Conservation (phyloP, 2,329 filamentous ascomycete species). For the Amauroascus niger region DNA sequence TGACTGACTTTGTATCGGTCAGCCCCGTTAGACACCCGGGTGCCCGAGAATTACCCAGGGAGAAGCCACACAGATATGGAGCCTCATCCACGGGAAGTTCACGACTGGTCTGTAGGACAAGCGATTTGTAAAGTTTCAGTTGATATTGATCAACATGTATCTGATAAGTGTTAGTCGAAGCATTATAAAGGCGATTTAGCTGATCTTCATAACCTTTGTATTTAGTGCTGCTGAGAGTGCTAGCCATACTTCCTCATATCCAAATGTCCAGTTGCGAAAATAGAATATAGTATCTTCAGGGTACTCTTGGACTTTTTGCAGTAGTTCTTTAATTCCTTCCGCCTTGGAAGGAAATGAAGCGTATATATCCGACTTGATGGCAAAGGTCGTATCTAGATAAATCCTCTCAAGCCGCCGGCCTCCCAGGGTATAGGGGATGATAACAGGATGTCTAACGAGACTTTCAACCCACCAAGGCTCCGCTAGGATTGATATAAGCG, state of each 20-base stretch:
- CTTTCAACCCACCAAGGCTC: conserved; percentile 79
- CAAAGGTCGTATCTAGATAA: conserved; percentile 83
- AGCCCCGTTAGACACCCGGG: conserved; percentile 62
- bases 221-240: conserved; percentile 62
- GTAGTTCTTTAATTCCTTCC: conserved; percentile 63
- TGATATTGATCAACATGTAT: conserved; percentile 82
- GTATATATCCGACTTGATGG: conserved; percentile 42
- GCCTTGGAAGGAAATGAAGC: conserved; percentile 54
- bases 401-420: conserved; percentile 64
- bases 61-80: conserved; percentile 60
- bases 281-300: conserved; percentile 69
- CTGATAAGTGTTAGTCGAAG: conserved; percentile 28
- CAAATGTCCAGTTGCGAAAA: conserved; percentile 82
- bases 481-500: conserved; percentile 32
- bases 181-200: not conserved
- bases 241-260: conserved; percentile 87
- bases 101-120: conserved; percentile 40
- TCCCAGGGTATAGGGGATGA: conserved; percentile 64
- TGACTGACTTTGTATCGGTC: conserved; percentile 38
- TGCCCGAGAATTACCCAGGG: conserved; percentile 60
- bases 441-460: conserved; percentile 58
- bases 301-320: conserved; percentile 59
- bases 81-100: conserved; percentile 47
- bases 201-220: conserved; percentile 43
- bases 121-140: conserved; percentile 58